Evolutionary conservation across 257 asterid species (phyloP), one percentile per base, ranked within the genome.

Genomic region (Primulina huaijiensis): DNA sequence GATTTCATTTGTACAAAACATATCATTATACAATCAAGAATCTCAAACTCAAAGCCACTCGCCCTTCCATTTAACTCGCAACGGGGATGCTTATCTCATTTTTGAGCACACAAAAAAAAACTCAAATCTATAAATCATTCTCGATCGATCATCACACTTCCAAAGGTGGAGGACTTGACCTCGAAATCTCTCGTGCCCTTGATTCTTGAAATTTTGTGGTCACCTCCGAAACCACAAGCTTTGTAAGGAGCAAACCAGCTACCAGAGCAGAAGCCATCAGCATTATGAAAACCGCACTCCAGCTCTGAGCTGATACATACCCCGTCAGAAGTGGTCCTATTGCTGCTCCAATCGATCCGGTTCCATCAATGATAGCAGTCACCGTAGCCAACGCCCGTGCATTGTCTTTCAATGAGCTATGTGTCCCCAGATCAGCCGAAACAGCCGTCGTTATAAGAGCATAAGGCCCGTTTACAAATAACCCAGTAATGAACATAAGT

Each of bases 291-390:
- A 94, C 99, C 0, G 84, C 94, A 64, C 80, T 84, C 99, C 99
- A 94, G 80, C 99, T 94, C 68, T 65, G 70, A 64, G 93, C 80
- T 16, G 99, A 94, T 61, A 94, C 86, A 65, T 94, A 94, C 7
- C 99, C 98, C 0, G 99, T 94, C 14, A 94, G 68, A 79, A 94
- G 63, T 1, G 97, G 99, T 53, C 99, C 99, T 4, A 94, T 59
- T 12, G 99, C 99, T 17, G 99, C 99, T 23, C 99, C 99, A 5
- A 94, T 87, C 2, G 99, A 94, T 29, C 99, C 99, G 0, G 99
- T 94, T 46, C 98, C 99, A 30, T 94, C 99, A 1, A 94, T 94
- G 69, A 91, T 94, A 6, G 98, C 98, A 0, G 97, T 91, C 1
- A 94, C 99, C 0, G 98, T 94, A 68, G 98, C 99, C 9, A 94